Evolutionary conservation across 2,329 filamentous ascomycete genomes (phyloP).

Genomic region (Xylaria sp.): DNA sequence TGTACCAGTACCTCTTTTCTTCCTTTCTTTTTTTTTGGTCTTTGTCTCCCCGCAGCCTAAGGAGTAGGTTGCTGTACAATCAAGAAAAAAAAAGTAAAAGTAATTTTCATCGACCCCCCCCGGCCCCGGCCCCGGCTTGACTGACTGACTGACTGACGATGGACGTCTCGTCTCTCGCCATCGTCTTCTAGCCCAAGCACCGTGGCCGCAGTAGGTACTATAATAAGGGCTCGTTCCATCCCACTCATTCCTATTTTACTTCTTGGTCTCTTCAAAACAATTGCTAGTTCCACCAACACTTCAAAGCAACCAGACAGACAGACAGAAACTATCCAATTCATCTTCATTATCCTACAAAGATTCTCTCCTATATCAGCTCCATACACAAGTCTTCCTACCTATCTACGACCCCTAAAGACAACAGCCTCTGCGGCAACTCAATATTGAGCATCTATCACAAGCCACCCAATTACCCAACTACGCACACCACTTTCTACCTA

Average conservation of each 20-base stretch:
- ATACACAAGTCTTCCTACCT: slow-evolving; percentile 55
- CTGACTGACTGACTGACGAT: slow-evolving; percentile 29
- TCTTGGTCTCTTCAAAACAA: slow-evolving; percentile 27
- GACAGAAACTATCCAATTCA: not conserved
- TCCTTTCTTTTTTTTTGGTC: not conserved
- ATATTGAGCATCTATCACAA: slow-evolving; percentile 11
- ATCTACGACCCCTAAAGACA: slow-evolving; percentile 47
- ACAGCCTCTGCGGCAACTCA: slow-evolving; percentile 15
- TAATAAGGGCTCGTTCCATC: slow-evolving; percentile 35
- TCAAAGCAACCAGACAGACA: not conserved
- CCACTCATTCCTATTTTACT: slow-evolving; percentile 8
- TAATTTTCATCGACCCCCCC: slow-evolving; percentile 26
- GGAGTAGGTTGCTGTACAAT: slow-evolving; percentile 6
- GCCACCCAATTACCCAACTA: slow-evolving; percentile 17
- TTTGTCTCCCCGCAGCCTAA: slow-evolving; percentile 14
- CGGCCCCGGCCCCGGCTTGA: slow-evolving; percentile 23
- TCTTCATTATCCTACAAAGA: slow-evolving; percentile 2
- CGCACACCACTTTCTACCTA: slow-evolving; percentile 10
- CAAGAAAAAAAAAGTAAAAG: slow-evolving; percentile 4
- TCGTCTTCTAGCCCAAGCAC: slow-evolving; percentile 31
- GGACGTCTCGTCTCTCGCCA: slow-evolving; percentile 34
- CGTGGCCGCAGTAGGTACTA: slow-evolving; percentile 25
- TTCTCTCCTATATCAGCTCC: slow-evolving; percentile 43
- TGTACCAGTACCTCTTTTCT: slow-evolving; percentile 26
- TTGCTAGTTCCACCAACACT: slow-evolving; percentile 22